A percentile compares a stretch with the other conserved stretches of the same genome.
Conservation (phyloP, 306 rosid genomes). For the Elaeagnus macrophylla region DNA sequence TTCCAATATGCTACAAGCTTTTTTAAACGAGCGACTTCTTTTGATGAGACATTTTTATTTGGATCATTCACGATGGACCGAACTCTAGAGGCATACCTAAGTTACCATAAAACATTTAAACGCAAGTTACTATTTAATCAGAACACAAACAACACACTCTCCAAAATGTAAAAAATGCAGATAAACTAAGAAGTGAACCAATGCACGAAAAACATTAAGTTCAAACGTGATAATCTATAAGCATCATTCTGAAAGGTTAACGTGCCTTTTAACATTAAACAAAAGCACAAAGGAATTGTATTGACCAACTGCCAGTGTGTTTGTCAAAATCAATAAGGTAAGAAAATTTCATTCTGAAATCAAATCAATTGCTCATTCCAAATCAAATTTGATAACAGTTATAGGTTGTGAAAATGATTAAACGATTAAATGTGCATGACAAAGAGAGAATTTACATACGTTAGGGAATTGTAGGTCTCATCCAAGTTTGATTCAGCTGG, state of each 20-base stretch:
- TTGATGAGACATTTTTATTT: slow-evolving; percentile 69
- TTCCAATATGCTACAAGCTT: slow-evolving; percentile 76
- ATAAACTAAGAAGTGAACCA: too few relatives aligned
- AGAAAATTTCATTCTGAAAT: too few relatives aligned
- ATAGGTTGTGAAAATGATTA: background rate
- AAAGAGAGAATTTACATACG: slow-evolving; percentile 34
- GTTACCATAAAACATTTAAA: slow-evolving; percentile 2
- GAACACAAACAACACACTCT: background rate
- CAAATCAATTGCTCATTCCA: background rate
- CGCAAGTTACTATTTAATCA: background rate
- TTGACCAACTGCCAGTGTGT: too few relatives aligned
- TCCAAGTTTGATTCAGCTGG: slow-evolving; percentile 82
- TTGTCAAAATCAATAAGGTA: too few relatives aligned
- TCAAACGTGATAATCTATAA: too few relatives aligned
- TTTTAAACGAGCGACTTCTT: slow-evolving; percentile 76
- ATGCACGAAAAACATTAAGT: too few relatives aligned
- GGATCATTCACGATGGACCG: slow-evolving; percentile 92
- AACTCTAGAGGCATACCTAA: slow-evolving; percentile 87
- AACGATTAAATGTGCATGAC: background rate
- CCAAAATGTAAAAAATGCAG: background rate
- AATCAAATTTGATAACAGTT: background rate
- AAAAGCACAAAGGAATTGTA: too few relatives aligned
- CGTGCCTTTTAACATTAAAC: too few relatives aligned
- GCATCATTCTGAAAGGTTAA: too few relatives aligned
- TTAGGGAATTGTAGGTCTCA: slow-evolving; percentile 81